Evolutionary conservation across 192 early-diverging fungal species (phyloP).

Genomic region (Coemansia sp.): DNA sequence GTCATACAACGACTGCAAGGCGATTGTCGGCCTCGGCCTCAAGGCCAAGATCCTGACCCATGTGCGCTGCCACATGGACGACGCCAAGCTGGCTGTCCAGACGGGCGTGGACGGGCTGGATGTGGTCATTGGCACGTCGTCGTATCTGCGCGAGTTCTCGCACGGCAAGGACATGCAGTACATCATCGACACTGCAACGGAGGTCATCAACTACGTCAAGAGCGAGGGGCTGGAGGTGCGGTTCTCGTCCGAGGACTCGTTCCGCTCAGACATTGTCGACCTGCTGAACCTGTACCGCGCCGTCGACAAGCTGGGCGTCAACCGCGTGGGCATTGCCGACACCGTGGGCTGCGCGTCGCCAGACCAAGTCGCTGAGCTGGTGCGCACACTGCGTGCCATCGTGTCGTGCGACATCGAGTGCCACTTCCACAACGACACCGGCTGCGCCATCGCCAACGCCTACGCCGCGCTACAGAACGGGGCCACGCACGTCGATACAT

Average conservation of each 20-base stretch:
- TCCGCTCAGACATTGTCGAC: slow-evolving; percentile 96
- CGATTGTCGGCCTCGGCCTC: slow-evolving; percentile 88
- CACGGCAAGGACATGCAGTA: slow-evolving; percentile 99
- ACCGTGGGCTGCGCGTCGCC: slow-evolving; percentile 99
- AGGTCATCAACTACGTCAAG: slow-evolving; percentile 97
- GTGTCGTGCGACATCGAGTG: slow-evolving; percentile 99
- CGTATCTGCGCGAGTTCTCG: slow-evolving; percentile 95
- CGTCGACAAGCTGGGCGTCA: slow-evolving; percentile 97
- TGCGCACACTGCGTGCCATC: slow-evolving; percentile 90
- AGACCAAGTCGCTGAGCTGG: slow-evolving; percentile 96
- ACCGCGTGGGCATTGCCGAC: slow-evolving; percentile 98
- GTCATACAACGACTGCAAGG: slow-evolving; percentile 88
- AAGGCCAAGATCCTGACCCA: slow-evolving; percentile 99
- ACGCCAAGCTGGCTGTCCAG: slow-evolving; percentile 93
- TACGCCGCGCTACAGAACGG: slow-evolving; percentile 96
- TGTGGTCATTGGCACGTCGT: slow-evolving; percentile 97
- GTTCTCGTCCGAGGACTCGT: slow-evolving; percentile 98
- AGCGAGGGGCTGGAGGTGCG: slow-evolving; percentile 94
- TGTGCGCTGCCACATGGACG: slow-evolving; percentile 98
- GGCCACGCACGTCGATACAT: slow-evolving; percentile 98
- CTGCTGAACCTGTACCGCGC: slow-evolving; percentile 93
- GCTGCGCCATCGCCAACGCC: slow-evolving; percentile 97
- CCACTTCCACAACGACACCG: slow-evolving; percentile 99
- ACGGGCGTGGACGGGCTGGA: slow-evolving; percentile 97
- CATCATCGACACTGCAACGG: slow-evolving; percentile 93